phyloP scores from a whole-genome alignment of 768 basidiomycete species.

The Austroboletus eburneus region DNA sequence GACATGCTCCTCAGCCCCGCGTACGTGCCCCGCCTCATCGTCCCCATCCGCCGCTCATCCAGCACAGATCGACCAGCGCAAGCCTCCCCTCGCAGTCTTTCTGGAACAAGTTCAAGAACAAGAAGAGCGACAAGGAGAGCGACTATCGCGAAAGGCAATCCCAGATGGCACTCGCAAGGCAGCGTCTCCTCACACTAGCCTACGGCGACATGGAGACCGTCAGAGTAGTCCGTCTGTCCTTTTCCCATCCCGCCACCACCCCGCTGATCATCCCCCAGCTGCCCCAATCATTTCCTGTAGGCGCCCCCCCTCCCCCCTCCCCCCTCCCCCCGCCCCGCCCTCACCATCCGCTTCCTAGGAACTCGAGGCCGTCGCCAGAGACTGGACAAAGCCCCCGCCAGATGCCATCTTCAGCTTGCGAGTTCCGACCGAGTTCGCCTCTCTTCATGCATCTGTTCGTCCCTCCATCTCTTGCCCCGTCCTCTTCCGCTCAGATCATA shows the following conservation, averaged over 20 bases:
- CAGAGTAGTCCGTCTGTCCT: slow-evolving; percentile 44
- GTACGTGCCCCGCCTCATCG: slow-evolving; percentile 40
- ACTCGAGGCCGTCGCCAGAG: slow-evolving; percentile 72
- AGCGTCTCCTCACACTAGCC: slow-evolving; percentile 75
- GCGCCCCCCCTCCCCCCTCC: background rate
- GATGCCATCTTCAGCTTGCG: slow-evolving; percentile 72
- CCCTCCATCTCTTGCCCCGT: slow-evolving; percentile 4
- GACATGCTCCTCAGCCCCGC: slow-evolving; percentile 80
- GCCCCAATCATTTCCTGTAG: slow-evolving; percentile 64
- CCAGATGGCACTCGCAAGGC: slow-evolving; percentile 67
- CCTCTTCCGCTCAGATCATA: slow-evolving; percentile 21
- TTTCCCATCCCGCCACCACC: background rate
- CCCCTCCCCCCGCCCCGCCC: no score
- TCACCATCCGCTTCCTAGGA: slow-evolving; percentile 45
- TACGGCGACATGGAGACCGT: slow-evolving; percentile 87
- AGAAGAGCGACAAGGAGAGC: slow-evolving; percentile 57
- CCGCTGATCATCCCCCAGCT: slow-evolving; percentile 41
- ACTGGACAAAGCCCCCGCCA: slow-evolving; percentile 85
- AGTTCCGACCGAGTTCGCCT: slow-evolving; percentile 84
- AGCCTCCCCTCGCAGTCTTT: slow-evolving; percentile 49
- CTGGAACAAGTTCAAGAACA: slow-evolving; percentile 66
- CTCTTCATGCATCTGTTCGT: slow-evolving; percentile 77
- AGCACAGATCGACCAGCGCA: slow-evolving; percentile 64
- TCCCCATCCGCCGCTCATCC: slow-evolving; percentile 33
- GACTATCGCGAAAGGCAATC: slow-evolving; percentile 52